phyloP scores from a whole-genome alignment of 2,329 filamentous ascomycete genomes.

The Microdochium nivale region DNA sequence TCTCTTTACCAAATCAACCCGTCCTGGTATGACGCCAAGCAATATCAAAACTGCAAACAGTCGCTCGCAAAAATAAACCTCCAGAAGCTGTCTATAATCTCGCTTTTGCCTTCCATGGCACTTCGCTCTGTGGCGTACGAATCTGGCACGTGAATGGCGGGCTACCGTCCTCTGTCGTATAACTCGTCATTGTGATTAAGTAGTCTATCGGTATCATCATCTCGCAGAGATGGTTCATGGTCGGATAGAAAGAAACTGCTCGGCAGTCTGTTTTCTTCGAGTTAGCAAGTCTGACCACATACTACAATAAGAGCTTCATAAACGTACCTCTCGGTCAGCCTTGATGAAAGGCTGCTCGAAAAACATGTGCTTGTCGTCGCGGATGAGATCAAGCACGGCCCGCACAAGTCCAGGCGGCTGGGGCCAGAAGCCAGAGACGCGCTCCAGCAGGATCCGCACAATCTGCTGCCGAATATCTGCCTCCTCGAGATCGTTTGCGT shows the following conservation, averaged over 20 bases:
- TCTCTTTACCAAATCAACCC: not conserved
- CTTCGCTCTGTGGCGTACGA: not conserved
- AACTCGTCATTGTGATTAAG: not conserved
- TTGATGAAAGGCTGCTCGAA: slow-evolving; percentile 92
- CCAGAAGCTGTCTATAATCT: not conserved
- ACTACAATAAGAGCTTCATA: not conserved
- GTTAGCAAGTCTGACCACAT: not conserved
- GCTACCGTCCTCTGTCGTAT: not conserved
- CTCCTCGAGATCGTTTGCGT: slow-evolving; percentile 66
- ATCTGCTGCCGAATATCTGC: slow-evolving; percentile 83
- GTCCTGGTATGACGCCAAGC: not conserved
- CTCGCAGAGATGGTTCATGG: not conserved
- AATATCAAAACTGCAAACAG: not conserved
- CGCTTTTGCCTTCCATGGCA: not conserved
- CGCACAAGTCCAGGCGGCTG: slow-evolving; percentile 94
- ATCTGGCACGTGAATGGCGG: not conserved
- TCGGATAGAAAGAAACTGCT: not conserved
- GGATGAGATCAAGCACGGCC: slow-evolving; percentile 79
- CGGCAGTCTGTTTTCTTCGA: not conserved
- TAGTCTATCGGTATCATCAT: not conserved
- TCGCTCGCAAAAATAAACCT: not conserved
- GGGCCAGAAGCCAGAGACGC: slow-evolving; percentile 79
- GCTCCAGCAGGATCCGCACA: slow-evolving; percentile 78
- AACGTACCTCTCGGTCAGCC: slow-evolving; percentile 70
- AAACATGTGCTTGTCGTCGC: slow-evolving; percentile 85